Conservation (phyloP, 2,329 filamentous ascomycete genomes). For the Pseudocercospora vitis region DNA sequence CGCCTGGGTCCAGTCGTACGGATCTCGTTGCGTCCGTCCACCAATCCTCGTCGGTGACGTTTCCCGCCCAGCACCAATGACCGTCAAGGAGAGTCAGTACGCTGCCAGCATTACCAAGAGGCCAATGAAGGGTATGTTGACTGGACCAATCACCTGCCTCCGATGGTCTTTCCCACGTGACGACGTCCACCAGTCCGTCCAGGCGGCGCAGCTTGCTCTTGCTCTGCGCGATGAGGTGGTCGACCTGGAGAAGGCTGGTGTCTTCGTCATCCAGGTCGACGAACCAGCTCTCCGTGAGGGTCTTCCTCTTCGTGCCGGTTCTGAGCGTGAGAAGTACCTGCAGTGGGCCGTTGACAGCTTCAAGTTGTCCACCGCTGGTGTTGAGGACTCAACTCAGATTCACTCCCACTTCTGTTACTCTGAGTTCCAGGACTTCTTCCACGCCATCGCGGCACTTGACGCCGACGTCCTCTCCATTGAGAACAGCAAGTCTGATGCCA, state of each 20-base stretch:
- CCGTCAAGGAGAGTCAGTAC: slow-evolving; percentile 99
- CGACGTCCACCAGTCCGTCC: slow-evolving; percentile 97
- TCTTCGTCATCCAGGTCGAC: slow-evolving; percentile 98
- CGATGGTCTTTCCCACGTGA: slow-evolving; percentile 99
- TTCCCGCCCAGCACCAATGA: slow-evolving; percentile 95
- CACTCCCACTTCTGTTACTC: slow-evolving; percentile 99
- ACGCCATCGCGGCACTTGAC: slow-evolving; percentile 96
- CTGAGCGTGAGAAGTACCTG: slow-evolving; percentile 95
- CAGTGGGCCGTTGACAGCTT: slow-evolving; percentile 97
- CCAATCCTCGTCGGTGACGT: slow-evolving; percentile 99
- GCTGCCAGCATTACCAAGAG: slow-evolving; percentile 94
- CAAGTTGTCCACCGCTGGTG: slow-evolving; percentile 90
- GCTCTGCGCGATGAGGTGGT: slow-evolving; percentile 97
- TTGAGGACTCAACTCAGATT: slow-evolving; percentile 95
- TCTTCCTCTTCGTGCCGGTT: slow-evolving; percentile 90
- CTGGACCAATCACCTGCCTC: slow-evolving; percentile 96
- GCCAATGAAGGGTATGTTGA: slow-evolving; percentile 99
- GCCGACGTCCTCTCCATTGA: slow-evolving; percentile 98
- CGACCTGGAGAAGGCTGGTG: slow-evolving; percentile 93
- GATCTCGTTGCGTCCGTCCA: slow-evolving; percentile 95
- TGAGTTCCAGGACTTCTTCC: slow-evolving; percentile 99
- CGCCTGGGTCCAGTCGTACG: slow-evolving; percentile 98
- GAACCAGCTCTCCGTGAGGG: slow-evolving; percentile 99
- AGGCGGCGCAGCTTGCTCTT: slow-evolving; percentile 97
- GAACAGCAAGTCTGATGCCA: slow-evolving; percentile 99